Conservation (phyloP, 2,329 filamentous ascomycete species). For the Uncinocarpus reesii region DNA sequence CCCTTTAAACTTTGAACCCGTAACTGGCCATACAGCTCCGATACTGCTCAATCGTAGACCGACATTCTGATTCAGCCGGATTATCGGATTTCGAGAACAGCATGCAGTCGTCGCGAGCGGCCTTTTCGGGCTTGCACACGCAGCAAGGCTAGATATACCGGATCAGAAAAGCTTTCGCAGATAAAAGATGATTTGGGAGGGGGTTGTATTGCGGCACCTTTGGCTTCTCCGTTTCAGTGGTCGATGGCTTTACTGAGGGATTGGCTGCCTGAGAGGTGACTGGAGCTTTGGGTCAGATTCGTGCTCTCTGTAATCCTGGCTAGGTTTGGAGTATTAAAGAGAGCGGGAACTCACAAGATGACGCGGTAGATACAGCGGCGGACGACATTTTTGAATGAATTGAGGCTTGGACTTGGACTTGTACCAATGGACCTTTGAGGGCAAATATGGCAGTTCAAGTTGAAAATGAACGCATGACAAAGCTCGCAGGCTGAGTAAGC, state of each 20-base stretch:
- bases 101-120: constrained; percentile 94
- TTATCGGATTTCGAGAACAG: constrained; percentile 81
- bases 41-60: constrained; percentile 73
- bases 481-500: background rate
- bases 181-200: background rate
- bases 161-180: background rate
- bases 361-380: background rate
- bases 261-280: constrained; percentile 5
- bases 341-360: background rate
- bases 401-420: background rate
- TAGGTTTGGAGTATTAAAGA: background rate
- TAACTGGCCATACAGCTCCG: constrained; percentile 85
- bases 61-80: constrained; percentile 67
- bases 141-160: constrained; percentile 65
- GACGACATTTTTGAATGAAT: constrained; percentile 2
- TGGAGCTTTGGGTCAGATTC: background rate
- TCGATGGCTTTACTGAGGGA: constrained; percentile 7
- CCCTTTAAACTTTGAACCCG: constrained; percentile 58
- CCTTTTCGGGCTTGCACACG: constrained; percentile 93
- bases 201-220: background rate
- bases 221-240: constrained; percentile 7
- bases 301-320: background rate
- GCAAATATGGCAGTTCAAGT: no score
- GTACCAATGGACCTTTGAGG: no score
- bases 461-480: no score